These are phyloP conservation scores for Vanrija pseudolonga DNA, from an alignment of 1,284 basidiomycete genomes.

Conservation along the genomic window DNA sequence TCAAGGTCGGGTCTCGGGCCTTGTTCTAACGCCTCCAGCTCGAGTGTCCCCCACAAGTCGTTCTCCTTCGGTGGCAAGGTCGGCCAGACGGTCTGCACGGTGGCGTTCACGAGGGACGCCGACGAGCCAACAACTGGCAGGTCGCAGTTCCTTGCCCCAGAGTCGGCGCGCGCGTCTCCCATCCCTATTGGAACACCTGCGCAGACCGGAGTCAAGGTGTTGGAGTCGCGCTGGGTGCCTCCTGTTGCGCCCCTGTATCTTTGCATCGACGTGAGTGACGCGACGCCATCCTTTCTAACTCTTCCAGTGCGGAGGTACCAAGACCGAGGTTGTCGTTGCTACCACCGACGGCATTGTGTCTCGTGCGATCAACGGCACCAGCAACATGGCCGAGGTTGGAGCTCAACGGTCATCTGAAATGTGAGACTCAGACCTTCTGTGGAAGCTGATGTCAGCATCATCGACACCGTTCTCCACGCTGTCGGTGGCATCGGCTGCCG, in stretches of 20 bases:
- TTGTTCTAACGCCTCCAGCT: slow-evolving; percentile 25
- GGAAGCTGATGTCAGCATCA: slow-evolving; percentile 23
- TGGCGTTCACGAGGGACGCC: slow-evolving; percentile 42
- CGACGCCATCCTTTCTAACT: not conserved
- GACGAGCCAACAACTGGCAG: not conserved
- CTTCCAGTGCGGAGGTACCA: slow-evolving; percentile 32
- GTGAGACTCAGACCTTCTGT: slow-evolving; percentile 6
- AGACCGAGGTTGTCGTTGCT: slow-evolving; percentile 32
- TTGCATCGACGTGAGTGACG: slow-evolving; percentile 30
- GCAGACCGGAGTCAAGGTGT: not conserved
- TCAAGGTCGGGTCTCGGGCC: too few species aligned
- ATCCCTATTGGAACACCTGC: not conserved
- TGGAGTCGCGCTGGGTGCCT: too few species aligned
- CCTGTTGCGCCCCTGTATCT: slow-evolving; percentile 15
- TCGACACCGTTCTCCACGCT: slow-evolving; percentile 19
- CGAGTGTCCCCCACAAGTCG: slow-evolving; percentile 44
- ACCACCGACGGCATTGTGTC: slow-evolving; percentile 12
- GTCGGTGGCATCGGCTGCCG: slow-evolving; percentile 4
- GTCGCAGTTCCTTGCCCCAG: too few species aligned
- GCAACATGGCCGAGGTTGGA: slow-evolving; percentile 38
- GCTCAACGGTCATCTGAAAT: slow-evolving; percentile 19
- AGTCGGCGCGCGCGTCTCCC: not conserved
- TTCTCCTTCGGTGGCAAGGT: slow-evolving; percentile 48
- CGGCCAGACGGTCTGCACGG: slow-evolving; percentile 46
- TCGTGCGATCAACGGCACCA: slow-evolving; percentile 25